phyloP scores from a whole-genome alignment of 345 rosid species.

The Populus nigra region DNA sequence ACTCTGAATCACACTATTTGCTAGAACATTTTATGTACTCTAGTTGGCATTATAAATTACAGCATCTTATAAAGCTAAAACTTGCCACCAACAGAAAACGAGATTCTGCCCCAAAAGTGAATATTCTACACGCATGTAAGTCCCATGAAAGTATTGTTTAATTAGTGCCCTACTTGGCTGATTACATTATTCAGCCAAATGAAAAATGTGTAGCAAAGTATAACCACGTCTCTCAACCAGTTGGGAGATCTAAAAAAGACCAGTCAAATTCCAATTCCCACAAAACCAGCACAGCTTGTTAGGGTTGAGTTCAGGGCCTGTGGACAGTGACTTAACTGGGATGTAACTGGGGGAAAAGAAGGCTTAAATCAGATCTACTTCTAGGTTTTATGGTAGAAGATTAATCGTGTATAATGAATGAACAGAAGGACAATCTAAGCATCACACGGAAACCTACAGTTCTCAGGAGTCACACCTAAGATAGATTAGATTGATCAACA shows the following conservation, averaged over 20 bases:
- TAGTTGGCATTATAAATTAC: background rate
- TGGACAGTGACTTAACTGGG: background rate
- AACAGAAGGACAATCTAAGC: background rate
- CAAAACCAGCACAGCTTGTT: background rate
- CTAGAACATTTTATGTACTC: background rate
- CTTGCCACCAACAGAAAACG: background rate
- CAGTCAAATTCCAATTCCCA: background rate
- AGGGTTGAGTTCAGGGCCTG: background rate
- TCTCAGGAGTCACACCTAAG: background rate
- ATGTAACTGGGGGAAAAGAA: background rate
- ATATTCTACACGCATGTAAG: background rate
- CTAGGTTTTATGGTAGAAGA: background rate
- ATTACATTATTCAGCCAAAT: background rate
- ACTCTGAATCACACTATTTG: background rate
- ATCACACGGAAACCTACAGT: background rate
- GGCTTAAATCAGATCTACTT: background rate
- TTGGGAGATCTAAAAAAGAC: background rate
- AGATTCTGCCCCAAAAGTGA: background rate
- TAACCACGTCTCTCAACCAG: background rate
- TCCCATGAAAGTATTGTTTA: background rate
- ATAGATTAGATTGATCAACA: background rate
- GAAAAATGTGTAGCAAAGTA: background rate
- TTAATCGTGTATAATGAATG: background rate
- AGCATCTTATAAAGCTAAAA: background rate
- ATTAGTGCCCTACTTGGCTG: background rate